Evolutionary conservation across 768 basidiomycete species (phyloP), one percentile per base, ranked within the genome.

Genomic region (Scleroderma bovista): DNA sequence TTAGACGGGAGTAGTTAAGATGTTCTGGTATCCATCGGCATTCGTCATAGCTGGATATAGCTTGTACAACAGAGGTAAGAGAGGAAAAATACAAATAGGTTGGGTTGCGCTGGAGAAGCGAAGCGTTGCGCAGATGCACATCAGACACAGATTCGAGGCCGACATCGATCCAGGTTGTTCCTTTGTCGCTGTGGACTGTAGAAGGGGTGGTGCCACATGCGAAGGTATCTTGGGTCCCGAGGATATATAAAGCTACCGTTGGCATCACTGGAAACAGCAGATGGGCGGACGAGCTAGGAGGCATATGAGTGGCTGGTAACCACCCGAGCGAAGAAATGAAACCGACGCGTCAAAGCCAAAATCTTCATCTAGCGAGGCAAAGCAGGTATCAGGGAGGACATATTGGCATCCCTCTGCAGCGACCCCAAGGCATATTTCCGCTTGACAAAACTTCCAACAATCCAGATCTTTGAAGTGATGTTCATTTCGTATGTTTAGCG

Each of bases 81-180:
- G 77, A 76, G 38, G 73, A 73, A 59, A 82, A 83, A 56, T 77
- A 76, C 17, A 82, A 66, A 39, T 64, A 68, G 7, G 63, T 51
- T 1, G 77, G 78, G 57, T 78, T 76, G 6, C 73, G 75, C 56
- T 78, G 78, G 13, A 83, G 73, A 40, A 82, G 68, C 61, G 79
- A 75, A 11, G 79, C 73, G 44, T 83, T 83, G 19, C 81, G 76
- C 24, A 83, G 67, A 56, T 81, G 77, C n/a, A 83, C 74, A 61
- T 83, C 81, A 1, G 70, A 68, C 1, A 73, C 71, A 0, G 72
- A 73, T 63, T 83, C 80, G 32, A 70, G 56, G 13, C 78, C 80
- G 19, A 76, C 66, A 45, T 77, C 72, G 34, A 82, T 55, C 57
- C 61, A 71, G n/a, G 72, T 55, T 6, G 59, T 61, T 0, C 57